Conservation (phyloP, 768 basidiomycete species). For the Leccinum barrowsii region DNA sequence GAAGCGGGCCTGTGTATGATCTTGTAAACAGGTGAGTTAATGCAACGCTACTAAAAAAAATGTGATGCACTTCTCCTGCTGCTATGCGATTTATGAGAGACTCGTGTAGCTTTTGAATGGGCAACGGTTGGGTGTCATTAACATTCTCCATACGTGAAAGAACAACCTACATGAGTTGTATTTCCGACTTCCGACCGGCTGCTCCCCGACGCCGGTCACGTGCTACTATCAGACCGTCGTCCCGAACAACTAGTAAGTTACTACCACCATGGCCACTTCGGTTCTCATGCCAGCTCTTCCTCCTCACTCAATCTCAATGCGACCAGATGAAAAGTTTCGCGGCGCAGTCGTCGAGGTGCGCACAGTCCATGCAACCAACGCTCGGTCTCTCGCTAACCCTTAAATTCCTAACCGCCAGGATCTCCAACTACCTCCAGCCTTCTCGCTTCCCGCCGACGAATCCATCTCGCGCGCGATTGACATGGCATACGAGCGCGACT, state of each 20-base stretch:
- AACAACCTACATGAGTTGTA: not conserved
- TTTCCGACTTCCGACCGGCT: not conserved
- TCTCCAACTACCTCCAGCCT: constrained; percentile 83
- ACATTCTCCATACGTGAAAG: constrained; percentile 1
- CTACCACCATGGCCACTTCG: constrained; percentile 2
- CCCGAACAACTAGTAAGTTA: not conserved
- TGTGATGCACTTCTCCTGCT: constrained; percentile 54
- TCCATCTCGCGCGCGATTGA: constrained; percentile 75
- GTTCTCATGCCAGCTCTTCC: constrained; percentile 1
- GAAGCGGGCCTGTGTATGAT: constrained; percentile 90
- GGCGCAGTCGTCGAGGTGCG: constrained; percentile 87
- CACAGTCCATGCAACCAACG: not conserved
- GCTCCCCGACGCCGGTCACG: no score
- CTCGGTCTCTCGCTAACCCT: not conserved
- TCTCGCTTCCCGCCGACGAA: constrained; percentile 70
- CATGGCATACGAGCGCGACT: constrained; percentile 90
- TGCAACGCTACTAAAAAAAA: not conserved
- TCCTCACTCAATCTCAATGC: constrained; percentile 1
- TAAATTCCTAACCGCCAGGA: constrained; percentile 33
- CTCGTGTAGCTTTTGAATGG: constrained; percentile 76
- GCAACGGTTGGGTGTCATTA: constrained; percentile 42
- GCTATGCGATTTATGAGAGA: constrained; percentile 91
- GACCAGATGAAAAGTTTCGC: constrained; percentile 58
- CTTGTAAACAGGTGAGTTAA: constrained; percentile 37
- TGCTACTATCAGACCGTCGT: no score